phyloP scores from a whole-genome alignment of 257 asterid species.

The Nicotiana tabacum region DNA sequence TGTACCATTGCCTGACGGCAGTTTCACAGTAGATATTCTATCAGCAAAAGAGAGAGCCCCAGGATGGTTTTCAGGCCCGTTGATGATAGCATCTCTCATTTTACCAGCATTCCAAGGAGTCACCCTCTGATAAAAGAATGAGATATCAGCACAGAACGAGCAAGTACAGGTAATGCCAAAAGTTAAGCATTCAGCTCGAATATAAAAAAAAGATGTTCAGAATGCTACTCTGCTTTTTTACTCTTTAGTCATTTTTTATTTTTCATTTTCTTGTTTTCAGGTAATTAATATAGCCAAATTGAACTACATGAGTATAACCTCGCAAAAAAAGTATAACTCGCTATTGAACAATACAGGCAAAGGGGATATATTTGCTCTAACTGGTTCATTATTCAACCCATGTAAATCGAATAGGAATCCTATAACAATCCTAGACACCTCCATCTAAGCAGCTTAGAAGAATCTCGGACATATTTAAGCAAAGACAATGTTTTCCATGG shows the following conservation, averaged over 20 bases:
- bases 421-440: neutral
- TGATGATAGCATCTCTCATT: slow-evolving; percentile 68
- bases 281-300: neutral
- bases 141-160: neutral
- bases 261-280: neutral
- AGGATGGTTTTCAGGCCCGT: slow-evolving; percentile 89
- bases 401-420: neutral
- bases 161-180: neutral
- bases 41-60: slow-evolving; percentile 73
- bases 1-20: slow-evolving; percentile 24
- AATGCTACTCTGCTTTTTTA: neutral
- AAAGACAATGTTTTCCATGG: neutral
- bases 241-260: neutral
- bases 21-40: slow-evolving; percentile 49
- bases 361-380: neutral
- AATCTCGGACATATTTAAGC: slow-evolving; percentile 1
- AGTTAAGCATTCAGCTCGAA: neutral
- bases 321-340: neutral
- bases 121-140: slow-evolving; percentile 56
- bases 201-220: neutral
- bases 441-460: neutral
- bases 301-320: neutral
- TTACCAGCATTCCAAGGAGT: slow-evolving; percentile 93
- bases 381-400: neutral
- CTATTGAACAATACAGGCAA: neutral